These are phyloP conservation scores for Pelargonium cotyledonis DNA, from an alignment of 441 rosid genomes.

Conservation along the genomic window DNA sequence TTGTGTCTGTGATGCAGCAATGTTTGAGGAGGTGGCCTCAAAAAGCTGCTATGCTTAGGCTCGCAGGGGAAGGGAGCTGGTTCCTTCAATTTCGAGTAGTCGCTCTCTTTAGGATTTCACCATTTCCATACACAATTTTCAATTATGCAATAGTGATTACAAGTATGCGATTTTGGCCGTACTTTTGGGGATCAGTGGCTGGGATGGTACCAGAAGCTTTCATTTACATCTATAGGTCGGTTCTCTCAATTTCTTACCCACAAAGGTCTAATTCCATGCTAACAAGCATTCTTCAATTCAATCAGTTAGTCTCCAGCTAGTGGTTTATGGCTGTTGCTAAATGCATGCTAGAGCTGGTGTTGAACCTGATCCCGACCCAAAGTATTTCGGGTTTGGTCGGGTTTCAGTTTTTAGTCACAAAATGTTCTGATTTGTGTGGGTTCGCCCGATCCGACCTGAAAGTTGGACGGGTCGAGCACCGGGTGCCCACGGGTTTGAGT, in stretches of 20 bases:
- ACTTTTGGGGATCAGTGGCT: conserved; percentile 68
- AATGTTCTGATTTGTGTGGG: no score
- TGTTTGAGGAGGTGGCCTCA: conserved; percentile 95
- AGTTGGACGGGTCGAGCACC: no score
- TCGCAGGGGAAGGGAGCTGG: conserved; percentile 97
- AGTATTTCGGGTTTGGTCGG: no score
- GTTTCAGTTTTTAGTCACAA: no score
- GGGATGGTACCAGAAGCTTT: conserved; percentile 98
- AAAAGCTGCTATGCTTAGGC: conserved; percentile 71
- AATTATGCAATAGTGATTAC: conserved; percentile 88
- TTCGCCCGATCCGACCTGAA: no score
- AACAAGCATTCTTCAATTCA: no score
- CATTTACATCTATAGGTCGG: conserved; percentile 85
- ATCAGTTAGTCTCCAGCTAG: no score
- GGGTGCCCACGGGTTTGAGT: no score
- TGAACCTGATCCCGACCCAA: no score
- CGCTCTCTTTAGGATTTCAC: conserved; percentile 84
- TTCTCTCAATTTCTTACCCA: conserved; percentile 6
- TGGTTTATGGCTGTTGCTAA: no score
- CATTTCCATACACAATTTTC: conserved; percentile 96
- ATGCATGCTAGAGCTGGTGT: no score
- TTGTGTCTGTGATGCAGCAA: conserved; percentile 41
- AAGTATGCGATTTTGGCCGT: conserved; percentile 87
- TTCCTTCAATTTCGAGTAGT: conserved; percentile 89
- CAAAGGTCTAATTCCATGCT: no score